These are phyloP conservation scores for Botrytis byssoidea DNA, from an alignment of 2,329 filamentous ascomycete genomes.

Conservation along the genomic window DNA sequence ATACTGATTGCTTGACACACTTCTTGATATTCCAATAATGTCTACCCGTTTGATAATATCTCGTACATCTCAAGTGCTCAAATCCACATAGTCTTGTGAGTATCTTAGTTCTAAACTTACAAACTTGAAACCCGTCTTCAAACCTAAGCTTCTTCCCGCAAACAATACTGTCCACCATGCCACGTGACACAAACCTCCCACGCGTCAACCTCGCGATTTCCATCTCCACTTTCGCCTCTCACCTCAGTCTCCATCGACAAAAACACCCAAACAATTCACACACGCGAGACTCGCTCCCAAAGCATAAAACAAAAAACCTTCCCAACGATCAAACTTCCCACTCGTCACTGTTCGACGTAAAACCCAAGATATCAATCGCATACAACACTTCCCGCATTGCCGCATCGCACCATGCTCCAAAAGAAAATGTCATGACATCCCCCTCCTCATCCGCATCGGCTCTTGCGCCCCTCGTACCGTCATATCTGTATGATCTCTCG, in stretches of 20 bases:
- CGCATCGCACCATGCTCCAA: not conserved
- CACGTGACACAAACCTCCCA: not conserved
- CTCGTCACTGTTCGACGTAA: too few relatives aligned
- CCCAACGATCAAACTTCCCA: not conserved
- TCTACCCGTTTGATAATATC: not conserved
- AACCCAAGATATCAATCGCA: not conserved
- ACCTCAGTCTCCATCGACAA: not conserved
- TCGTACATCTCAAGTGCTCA: not conserved
- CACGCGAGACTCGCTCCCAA: too few relatives aligned
- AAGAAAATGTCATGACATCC: slow-evolving; percentile 51
- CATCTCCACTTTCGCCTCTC: not conserved
- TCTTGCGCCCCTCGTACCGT: slow-evolving; percentile 47
- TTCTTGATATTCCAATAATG: not conserved
- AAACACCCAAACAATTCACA: not conserved
- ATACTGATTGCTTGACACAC: not conserved
- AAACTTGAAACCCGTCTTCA: not conserved
- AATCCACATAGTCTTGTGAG: too few relatives aligned
- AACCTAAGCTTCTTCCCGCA: not conserved
- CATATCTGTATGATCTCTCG: slow-evolving; percentile 62
- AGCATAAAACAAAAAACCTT: not conserved
- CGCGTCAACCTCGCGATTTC: slow-evolving; percentile 16
- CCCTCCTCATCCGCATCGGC: slow-evolving; percentile 33
- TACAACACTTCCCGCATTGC: too few relatives aligned
- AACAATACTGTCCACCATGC: rapidly evolving
- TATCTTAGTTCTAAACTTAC: not conserved